Percentiles rank a stretch among this genome's conserved stretches.
These are phyloP conservation scores for Stachybotrys echinatus DNA, from an alignment of 2,329 filamentous ascomycete genomes.

Conservation along the genomic window DNA sequence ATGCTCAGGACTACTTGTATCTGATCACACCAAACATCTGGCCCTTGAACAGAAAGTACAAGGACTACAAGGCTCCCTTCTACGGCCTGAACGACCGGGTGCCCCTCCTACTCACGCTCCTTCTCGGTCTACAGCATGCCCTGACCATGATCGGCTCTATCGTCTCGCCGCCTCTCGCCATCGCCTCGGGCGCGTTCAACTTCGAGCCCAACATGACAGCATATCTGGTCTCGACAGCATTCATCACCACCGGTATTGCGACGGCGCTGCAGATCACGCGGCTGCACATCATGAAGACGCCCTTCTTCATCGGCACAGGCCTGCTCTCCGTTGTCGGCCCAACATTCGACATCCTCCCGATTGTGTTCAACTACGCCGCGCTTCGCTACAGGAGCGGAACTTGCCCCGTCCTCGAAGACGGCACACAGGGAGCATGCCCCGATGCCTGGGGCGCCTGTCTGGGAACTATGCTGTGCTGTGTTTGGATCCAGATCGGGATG, in stretches of 20 bases:
- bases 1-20: constrained; percentile 5
- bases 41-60: constrained; percentile 7
- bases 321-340: constrained; percentile 6
- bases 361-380: constrained; percentile 4
- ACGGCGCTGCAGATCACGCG: constrained; percentile 54
- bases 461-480: constrained; percentile 6
- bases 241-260: constrained; percentile 63
- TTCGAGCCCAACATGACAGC: constrained; percentile 37
- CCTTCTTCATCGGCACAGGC: constrained; percentile 7
- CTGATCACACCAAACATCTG: constrained; percentile 6
- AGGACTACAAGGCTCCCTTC: constrained; percentile 41
- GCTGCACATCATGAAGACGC: constrained; percentile 3
- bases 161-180: constrained; percentile 56
- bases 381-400: constrained; percentile 5
- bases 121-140: constrained; percentile 66
- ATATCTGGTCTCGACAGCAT: constrained; percentile 11
- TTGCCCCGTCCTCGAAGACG: constrained; percentile 4
- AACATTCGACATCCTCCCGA: constrained; percentile 6
- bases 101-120: constrained; percentile 58
- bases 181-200: constrained; percentile 47
- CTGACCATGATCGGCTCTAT: constrained; percentile 60
- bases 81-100: constrained; percentile 66
- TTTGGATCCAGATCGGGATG: constrained; percentile 6
- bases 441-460: constrained; percentile 6
- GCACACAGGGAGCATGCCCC: constrained; percentile 4